A percentile compares a stretch with the other conserved stretches of the same genome.
phyloP scores from a whole-genome alignment of 2,329 filamentous ascomycete genomes.

The Delphinella strobiligena region DNA sequence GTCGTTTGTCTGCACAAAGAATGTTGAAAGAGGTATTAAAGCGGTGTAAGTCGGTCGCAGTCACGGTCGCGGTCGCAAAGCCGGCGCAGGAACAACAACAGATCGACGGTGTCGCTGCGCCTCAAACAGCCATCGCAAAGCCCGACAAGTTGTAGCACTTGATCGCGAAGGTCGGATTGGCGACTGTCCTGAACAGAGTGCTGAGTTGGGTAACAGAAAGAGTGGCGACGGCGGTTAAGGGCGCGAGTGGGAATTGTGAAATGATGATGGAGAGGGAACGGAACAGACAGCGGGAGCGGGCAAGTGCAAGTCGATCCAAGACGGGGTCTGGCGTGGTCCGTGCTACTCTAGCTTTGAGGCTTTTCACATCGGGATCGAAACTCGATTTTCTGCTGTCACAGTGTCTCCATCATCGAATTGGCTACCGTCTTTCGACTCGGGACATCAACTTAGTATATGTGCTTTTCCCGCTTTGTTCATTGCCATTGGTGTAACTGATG shows the following conservation, averaged over 20 bases:
- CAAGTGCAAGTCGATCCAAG: no score
- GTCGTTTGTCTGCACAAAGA: neutral
- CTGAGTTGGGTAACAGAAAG: neutral
- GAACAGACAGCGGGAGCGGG: conserved; percentile 1
- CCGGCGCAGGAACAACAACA: neutral
- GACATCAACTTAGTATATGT: no score
- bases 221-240: neutral
- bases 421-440: no score
- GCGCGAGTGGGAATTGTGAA: conserved; percentile 1
- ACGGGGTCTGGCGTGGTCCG: no score
- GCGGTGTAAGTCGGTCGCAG: neutral
- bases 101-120: neutral
- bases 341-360: no score
- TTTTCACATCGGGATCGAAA: no score
- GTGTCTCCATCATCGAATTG: no score
- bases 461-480: no score
- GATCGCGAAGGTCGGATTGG: neutral
- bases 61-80: neutral
- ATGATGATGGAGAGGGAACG: conserved; percentile 2
- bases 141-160: neutral
- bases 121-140: neutral
- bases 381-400: no score
- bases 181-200: no score
- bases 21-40: neutral
- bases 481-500: no score